Evolutionary conservation across 768 basidiomycete species (phyloP), one percentile per base, ranked within the genome.

Genomic region (Cystobasidium ongulense): DNA sequence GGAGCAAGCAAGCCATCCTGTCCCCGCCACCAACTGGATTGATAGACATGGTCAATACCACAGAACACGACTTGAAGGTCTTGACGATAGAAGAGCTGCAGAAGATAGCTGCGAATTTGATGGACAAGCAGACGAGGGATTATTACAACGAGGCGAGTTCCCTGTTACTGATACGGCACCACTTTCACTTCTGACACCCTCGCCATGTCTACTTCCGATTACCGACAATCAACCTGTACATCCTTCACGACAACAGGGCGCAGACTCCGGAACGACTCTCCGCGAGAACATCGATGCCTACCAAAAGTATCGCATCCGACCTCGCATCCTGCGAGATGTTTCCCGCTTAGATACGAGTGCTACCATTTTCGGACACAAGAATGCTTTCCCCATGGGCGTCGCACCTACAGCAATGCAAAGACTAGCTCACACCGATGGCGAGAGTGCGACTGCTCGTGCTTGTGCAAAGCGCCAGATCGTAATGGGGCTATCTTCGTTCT

Each of bases 301-400:
- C 63, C 11, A 73, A 63, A 66, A 65, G 36, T 74, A 74, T 59
- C 53, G 64, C 31, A 74, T 76, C 41, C 75, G 75, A 15, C 75
- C 75, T 11, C 46, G 75, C 17, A 61, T 76, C 36, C 43, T 76
- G 25, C 35, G 63, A 25, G 65, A 76, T 38, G 73, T 76, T 43
- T n/a, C 17, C 3, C 33, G 43, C 15, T 50, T 76, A 7, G 75
- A 76, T 43, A 74, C 63, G 5, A 21, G 35, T 10, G 41, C 62
- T 29, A 3, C 46, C 0, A 59, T 76, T 33, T 74, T 68, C 41
- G 75, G 75, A 7, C 35, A 46, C 38, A 74, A 67, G 64, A 59
- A n/a, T 53, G 36, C 64, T 36, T 35, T 76, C 23, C 75, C 75
- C 13, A 41, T 73, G 35, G 72, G 65, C 10, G 65, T 76, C 18